phyloP scores from a whole-genome alignment of 495 filamentous ascomycete species.

The Aspergillus heteromorphus region DNA sequence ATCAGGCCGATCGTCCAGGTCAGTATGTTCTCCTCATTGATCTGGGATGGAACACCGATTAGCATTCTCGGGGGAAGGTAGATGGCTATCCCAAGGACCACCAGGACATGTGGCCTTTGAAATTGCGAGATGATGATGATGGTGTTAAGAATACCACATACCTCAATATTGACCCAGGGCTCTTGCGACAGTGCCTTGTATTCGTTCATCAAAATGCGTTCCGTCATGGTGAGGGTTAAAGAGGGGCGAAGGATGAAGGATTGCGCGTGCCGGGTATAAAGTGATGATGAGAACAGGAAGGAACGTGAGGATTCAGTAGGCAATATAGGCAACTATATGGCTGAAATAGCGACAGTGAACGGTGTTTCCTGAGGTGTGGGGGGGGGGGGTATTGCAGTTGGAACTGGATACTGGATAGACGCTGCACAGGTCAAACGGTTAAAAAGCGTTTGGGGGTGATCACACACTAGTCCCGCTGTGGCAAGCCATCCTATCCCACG shows the following conservation, averaged over 20 bases:
- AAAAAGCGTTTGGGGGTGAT: slow-evolving; percentile 1
- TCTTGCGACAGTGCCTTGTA: slow-evolving; percentile 77
- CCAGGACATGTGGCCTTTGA: background rate
- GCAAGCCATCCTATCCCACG: slow-evolving; percentile 9
- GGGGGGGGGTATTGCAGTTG: background rate
- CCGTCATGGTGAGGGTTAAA: slow-evolving; percentile 45
- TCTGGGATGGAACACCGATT: slow-evolving; percentile 33
- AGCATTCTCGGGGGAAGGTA: background rate
- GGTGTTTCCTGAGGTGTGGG: background rate
- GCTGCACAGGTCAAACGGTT: background rate
- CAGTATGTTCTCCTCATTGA: slow-evolving; percentile 71
- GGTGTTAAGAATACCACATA: slow-evolving; percentile 28
- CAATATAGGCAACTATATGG: background rate
- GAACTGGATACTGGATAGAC: background rate
- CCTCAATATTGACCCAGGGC: slow-evolving; percentile 89
- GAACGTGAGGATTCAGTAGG: background rate
- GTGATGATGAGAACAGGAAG: background rate
- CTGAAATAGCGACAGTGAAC: background rate
- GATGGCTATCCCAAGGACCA: background rate
- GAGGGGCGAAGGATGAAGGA: background rate
- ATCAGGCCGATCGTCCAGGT: slow-evolving; percentile 84
- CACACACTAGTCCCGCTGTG: slow-evolving; percentile 4
- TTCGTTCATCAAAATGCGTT: slow-evolving; percentile 85
- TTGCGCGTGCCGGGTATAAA: background rate
- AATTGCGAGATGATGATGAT: background rate